A percentile compares a stretch with the other conserved stretches of the same genome.
These are phyloP conservation scores for Argentina anserina DNA, from an alignment of 306 rosid species.

Conservation along the genomic window DNA sequence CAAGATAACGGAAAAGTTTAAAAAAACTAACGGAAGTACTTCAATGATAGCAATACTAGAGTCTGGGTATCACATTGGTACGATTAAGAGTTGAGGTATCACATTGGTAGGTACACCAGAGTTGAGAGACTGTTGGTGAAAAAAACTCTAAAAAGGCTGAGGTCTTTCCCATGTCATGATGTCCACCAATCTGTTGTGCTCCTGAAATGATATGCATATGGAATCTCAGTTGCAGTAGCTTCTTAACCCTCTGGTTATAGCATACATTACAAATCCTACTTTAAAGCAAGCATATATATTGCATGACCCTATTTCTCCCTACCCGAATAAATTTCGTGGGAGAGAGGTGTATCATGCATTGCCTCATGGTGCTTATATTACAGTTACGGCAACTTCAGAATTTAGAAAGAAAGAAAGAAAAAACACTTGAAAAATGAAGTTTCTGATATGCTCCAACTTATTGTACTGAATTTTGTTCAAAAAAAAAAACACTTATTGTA, in stretches of 20 bases:
- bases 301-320: neutral
- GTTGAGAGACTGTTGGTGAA: too few relatives aligned
- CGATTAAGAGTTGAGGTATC: too few relatives aligned
- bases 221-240: neutral
- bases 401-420: neutral
- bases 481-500: neutral
- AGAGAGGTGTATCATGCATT: neutral
- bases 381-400: neutral
- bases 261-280: neutral
- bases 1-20: too few relatives aligned
- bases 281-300: neutral
- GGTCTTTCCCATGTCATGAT: neutral
- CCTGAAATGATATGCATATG: neutral
- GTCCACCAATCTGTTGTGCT: neutral
- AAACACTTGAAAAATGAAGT: neutral
- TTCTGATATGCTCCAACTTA: neutral
- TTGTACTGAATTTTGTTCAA: neutral
- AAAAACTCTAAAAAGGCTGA: too few relatives aligned
- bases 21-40: too few relatives aligned
- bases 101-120: too few relatives aligned
- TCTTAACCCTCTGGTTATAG: neutral
- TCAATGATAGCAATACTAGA: too few relatives aligned
- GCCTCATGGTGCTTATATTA: constrained; percentile 4
- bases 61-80: too few relatives aligned
- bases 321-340: neutral